Evolutionary conservation across 352 stramenopile genomes (phyloP).

Genomic region (Globisporangium takayamanum): DNA sequence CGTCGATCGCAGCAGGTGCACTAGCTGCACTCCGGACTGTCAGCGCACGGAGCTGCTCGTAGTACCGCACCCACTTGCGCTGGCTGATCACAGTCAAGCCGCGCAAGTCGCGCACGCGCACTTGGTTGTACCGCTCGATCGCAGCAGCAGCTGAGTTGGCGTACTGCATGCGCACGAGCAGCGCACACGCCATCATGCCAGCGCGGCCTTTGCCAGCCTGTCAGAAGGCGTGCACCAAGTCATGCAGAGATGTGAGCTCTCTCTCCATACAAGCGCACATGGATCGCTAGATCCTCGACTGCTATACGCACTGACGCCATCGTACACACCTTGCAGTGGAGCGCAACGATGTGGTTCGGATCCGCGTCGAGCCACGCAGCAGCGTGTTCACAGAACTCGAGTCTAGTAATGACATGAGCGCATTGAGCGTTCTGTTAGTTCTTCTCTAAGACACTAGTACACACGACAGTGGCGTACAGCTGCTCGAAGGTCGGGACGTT

Average conservation of each 20-base stretch:
- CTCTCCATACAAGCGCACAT: neutral
- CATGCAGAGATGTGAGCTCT: neutral
- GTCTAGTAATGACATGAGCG: slow-evolving; percentile 21
- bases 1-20: neutral
- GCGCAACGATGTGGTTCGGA: slow-evolving; percentile 37
- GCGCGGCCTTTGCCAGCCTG: slow-evolving; percentile 65
- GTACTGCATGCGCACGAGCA: slow-evolving; percentile 64
- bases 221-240: neutral
- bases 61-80: slow-evolving; percentile 71
- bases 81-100: slow-evolving; percentile 65
- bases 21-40: neutral
- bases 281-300: neutral
- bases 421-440: neutral
- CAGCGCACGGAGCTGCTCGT: slow-evolving; percentile 21
- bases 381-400: slow-evolving; percentile 63
- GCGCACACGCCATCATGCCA: slow-evolving; percentile 76
- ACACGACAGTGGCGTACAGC: slow-evolving; percentile 25
- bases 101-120: slow-evolving; percentile 45
- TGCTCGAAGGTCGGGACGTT: slow-evolving; percentile 64
- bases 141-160: slow-evolving; percentile 30
- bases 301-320: neutral
- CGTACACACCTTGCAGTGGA: slow-evolving; percentile 67
- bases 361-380: slow-evolving; percentile 45
- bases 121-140: slow-evolving; percentile 63
- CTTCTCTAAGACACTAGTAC: neutral